A percentile compares a stretch with the other conserved stretches of the same genome.
Evolutionary conservation across 352 stramenopile species (phyloP).

Genomic region (Pythium grandisporangium): DNA sequence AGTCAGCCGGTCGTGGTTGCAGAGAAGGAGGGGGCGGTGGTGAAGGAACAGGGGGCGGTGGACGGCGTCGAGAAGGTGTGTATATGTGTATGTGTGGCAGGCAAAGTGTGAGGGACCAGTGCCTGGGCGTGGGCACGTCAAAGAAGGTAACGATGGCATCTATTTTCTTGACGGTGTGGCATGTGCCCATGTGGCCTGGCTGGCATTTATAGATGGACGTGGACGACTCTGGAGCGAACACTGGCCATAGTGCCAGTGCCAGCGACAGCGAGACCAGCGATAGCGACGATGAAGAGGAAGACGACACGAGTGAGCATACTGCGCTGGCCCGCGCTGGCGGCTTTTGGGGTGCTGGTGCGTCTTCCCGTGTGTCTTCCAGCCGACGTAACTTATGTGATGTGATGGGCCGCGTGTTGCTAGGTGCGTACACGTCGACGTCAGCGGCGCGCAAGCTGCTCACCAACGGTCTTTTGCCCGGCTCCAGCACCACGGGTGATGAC

Average conservation of each 20-base stretch:
- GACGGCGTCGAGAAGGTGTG: constrained; percentile 13
- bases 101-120: neutral
- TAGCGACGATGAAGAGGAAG: constrained; percentile 9
- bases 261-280: constrained; percentile 5
- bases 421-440: constrained; percentile 10
- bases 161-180: no score
- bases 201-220: constrained; percentile 7
- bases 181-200: neutral
- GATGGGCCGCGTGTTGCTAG: constrained; percentile 82
- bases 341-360: constrained; percentile 21
- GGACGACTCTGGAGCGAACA: no score
- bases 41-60: constrained; percentile 9
- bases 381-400: constrained; percentile 83
- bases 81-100: neutral
- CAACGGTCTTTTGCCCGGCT: constrained; percentile 1
- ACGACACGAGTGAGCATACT: constrained; percentile 2
- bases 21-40: neutral
- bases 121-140: no score
- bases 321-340: constrained; percentile 1
- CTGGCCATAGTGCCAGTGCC: no score
- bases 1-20: constrained; percentile 50
- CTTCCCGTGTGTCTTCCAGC: constrained; percentile 3
- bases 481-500: neutral
- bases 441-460: constrained; percentile 1
- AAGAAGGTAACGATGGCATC: no score